Conservation (phyloP, 2,329 filamentous ascomycete genomes). For the Penicillium crustosum region DNA sequence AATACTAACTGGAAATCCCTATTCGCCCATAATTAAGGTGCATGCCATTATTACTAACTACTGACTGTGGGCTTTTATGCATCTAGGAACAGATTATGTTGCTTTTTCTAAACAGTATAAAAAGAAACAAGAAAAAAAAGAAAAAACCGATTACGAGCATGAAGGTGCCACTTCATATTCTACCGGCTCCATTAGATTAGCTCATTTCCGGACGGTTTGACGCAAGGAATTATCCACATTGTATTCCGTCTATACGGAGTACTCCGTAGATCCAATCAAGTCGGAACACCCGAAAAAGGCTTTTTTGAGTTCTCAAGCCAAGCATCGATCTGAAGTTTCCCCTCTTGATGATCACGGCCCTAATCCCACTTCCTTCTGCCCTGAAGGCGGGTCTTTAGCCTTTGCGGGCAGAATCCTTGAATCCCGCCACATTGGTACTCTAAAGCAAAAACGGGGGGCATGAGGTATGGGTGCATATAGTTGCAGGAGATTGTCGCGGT, state of each 20-base stretch:
- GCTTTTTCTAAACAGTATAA: neutral
- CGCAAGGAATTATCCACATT: neutral
- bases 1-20: no score
- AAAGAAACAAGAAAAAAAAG: neutral
- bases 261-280: neutral
- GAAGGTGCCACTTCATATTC: neutral
- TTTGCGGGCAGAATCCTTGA: neutral
- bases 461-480: no score
- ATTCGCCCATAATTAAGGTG: neutral
- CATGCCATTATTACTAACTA: slow-evolving; percentile 10
- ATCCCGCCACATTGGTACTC: slow-evolving; percentile 13
- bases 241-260: neutral
- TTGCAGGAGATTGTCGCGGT: slow-evolving; percentile 4
- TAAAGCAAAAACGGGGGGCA: neutral
- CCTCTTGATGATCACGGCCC: neutral
- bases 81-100: neutral
- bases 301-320: neutral
- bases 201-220: neutral
- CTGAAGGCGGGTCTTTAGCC: neutral
- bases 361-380: neutral
- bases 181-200: neutral
- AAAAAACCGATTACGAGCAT: neutral
- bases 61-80: slow-evolving; percentile 1
- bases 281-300: neutral
- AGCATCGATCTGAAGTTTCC: neutral